Percentiles rank a stretch among this genome's conserved stretches.
phyloP scores from a whole-genome alignment of 139 green algal genomes.

The Tetraselmis striata region DNA sequence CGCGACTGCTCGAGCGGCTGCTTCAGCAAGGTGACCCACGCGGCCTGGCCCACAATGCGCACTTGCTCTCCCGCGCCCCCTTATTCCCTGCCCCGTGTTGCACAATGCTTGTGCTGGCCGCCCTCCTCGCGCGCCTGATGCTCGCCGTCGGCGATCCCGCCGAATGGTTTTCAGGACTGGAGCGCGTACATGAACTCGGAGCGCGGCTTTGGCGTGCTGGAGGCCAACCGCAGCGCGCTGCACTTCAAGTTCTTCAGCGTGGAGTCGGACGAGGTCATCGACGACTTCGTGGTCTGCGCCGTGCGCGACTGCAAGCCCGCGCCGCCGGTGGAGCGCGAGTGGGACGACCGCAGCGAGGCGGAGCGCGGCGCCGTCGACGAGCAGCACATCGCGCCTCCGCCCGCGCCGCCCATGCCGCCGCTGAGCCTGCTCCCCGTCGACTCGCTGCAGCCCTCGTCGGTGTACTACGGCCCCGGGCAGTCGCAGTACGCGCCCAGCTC shows the following conservation, averaged over 20 bases:
- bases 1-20: neutral
- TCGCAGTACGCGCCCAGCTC: neutral
- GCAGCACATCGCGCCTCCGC: neutral
- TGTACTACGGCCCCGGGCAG: neutral
- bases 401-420: neutral
- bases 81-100: too few species aligned
- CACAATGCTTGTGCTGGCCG: too few species aligned
- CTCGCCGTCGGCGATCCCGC: too few species aligned
- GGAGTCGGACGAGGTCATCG: neutral
- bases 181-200: neutral
- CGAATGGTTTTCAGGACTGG: too few species aligned
- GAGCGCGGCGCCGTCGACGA: neutral
- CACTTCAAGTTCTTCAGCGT: neutral
- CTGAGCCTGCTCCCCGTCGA: neutral
- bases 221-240: neutral
- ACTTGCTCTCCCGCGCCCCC: too few species aligned
- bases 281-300: neutral
- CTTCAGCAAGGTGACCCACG: too few species aligned
- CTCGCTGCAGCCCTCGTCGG: neutral
- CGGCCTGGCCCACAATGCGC: too few species aligned
- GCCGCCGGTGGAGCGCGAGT: neutral
- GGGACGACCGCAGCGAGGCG: neutral
- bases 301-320: neutral
- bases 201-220: neutral
- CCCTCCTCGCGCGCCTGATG: too few species aligned